Percentiles rank a stretch among this genome's conserved stretches.
Evolutionary conservation across 176 grass and related monocot species (phyloP).

Genomic region (Chloris gayana): DNA sequence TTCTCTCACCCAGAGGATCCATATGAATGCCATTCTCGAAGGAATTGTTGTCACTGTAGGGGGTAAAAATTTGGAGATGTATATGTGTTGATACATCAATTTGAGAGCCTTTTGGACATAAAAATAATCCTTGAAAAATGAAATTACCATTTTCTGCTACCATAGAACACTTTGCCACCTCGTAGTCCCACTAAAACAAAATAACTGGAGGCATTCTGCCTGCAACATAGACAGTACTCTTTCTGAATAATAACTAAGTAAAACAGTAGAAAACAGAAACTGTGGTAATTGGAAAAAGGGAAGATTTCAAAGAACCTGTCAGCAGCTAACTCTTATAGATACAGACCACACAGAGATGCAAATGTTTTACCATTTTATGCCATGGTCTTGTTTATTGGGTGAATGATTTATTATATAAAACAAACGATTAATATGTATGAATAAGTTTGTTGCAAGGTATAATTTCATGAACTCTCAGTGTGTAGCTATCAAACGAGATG

Average conservation of each 20-base stretch:
- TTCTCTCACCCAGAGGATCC: conserved; percentile 18
- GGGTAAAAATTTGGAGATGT: conserved; percentile 10
- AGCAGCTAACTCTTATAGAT: conserved; percentile 3
- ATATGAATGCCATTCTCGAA: conserved; percentile 41
- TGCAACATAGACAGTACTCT: conserved; percentile 46
- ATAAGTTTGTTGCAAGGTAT: background rate
- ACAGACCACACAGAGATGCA: conserved; percentile 13
- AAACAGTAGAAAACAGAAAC: conserved; percentile 15
- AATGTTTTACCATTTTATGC: conserved; percentile 6
- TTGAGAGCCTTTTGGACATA: conserved; percentile 30
- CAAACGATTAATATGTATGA: background rate
- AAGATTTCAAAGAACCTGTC: conserved; percentile 11
- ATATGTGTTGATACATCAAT: conserved; percentile 23
- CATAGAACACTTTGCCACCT: conserved; percentile 28
- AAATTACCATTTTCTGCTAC: conserved; percentile 58
- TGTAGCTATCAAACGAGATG: conserved; percentile 13
- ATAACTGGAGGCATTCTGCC: conserved; percentile 49
- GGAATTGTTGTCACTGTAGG: conserved; percentile 36
- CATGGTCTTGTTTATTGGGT: background rate
- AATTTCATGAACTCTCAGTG: background rate
- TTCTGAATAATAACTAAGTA: too few relatives aligned
- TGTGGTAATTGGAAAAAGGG: background rate
- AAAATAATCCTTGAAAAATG: conserved; percentile 32
- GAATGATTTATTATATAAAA: background rate
- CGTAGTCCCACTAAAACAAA: conserved; percentile 71